These are phyloP conservation scores for Fusarium sp. DNA, from an alignment of 2,329 filamentous ascomycete genomes.

Conservation along the genomic window DNA sequence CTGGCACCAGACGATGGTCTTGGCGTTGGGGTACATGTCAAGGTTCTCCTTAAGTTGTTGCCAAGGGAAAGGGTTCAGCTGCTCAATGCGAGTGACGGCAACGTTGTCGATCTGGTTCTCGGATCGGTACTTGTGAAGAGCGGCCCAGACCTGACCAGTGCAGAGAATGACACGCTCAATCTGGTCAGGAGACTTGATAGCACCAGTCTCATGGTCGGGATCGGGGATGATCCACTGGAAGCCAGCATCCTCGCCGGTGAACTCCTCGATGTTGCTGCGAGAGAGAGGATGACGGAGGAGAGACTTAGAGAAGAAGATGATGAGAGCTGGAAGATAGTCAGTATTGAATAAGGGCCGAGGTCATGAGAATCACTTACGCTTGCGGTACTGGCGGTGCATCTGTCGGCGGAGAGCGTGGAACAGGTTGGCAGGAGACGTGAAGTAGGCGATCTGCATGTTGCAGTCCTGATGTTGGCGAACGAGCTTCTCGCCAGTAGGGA, in stretches of 20 bases:
- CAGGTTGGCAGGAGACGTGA: conserved; percentile 94
- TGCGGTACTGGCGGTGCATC: conserved; percentile 99
- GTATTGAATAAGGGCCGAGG: conserved; percentile 9
- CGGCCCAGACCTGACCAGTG: conserved; percentile 92
- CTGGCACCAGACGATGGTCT: conserved; percentile 97
- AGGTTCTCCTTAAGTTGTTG: conserved; percentile 96
- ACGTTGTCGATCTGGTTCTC: conserved; percentile 89
- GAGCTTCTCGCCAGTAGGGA: conserved; percentile 88
- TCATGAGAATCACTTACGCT: conserved; percentile 74
- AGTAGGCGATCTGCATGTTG: conserved; percentile 98
- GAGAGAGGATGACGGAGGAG: conserved; percentile 94
- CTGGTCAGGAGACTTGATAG: conserved; percentile 83
- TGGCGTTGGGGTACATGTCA: conserved; percentile 95
- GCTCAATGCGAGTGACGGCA: conserved; percentile 94
- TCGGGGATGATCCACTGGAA: conserved; percentile 98
- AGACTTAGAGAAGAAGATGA: conserved; percentile 99
- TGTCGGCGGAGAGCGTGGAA: conserved; percentile 97
- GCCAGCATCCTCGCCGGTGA: conserved; percentile 84
- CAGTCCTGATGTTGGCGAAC: conserved; percentile 98
- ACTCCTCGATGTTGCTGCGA: conserved; percentile 90
- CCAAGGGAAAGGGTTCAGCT: conserved; percentile 99
- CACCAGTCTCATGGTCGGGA: conserved; percentile 80
- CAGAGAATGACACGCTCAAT: conserved; percentile 96
- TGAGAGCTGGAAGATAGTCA: conserved; percentile 68
- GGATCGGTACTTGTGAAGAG: conserved; percentile 90